These are phyloP conservation scores for Cajanus cajan DNA, from an alignment of 306 rosid species.

Conservation along the genomic window DNA sequence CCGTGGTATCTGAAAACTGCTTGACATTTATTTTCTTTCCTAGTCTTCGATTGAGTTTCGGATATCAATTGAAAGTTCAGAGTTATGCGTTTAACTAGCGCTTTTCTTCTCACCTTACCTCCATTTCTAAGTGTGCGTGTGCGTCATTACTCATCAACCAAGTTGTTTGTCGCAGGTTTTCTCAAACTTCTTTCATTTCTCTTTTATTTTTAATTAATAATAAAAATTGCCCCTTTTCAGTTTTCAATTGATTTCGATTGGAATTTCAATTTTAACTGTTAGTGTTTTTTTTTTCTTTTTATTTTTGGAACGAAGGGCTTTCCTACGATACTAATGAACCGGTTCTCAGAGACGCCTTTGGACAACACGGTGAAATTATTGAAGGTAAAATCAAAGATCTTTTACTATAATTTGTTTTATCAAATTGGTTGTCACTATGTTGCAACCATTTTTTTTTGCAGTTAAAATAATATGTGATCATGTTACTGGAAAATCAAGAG, in stretches of 20 bases:
- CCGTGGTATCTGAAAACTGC: too few species aligned
- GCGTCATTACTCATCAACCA: constrained; percentile 37
- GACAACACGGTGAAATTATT: constrained; percentile 54
- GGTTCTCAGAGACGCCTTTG: constrained; percentile 54
- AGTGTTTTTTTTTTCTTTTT: not conserved
- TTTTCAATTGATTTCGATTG: not conserved
- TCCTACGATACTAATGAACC: constrained; percentile 71
- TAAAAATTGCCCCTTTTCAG: not conserved
- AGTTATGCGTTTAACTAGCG: too few species aligned
- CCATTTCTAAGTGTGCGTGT: too few species aligned
- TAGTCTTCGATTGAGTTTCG: too few species aligned
- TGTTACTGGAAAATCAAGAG: constrained; percentile 61
- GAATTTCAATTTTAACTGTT: not conserved
- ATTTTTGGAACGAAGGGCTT: constrained; percentile 46
- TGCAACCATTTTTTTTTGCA: not conserved
- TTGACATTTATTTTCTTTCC: too few species aligned
- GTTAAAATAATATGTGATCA: constrained; percentile 68
- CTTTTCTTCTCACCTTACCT: too few species aligned
- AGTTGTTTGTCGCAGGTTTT: constrained; percentile 59
- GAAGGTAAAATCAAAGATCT: constrained; percentile 44
- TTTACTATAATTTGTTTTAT: not conserved
- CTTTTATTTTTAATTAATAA: not conserved
- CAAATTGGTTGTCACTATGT: not conserved
- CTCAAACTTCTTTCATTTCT: not conserved
- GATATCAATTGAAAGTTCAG: too few species aligned